A percentile compares a stretch with the other conserved stretches of the same genome.
Evolutionary conservation across 1,284 basidiomycete genomes (phyloP).

Genomic region (Malassezia brasiliensis): DNA sequence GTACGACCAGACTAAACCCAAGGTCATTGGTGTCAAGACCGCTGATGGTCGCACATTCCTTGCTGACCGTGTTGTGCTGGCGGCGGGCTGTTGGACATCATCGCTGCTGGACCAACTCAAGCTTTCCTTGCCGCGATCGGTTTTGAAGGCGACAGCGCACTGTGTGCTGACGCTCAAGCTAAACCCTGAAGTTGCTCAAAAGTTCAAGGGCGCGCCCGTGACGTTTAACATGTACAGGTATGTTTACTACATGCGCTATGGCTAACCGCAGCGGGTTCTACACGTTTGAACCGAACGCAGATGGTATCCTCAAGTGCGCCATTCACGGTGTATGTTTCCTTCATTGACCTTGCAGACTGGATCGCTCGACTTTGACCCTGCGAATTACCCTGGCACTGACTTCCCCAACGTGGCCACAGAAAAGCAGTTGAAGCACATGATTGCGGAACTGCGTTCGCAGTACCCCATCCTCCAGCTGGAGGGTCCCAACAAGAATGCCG

Average conservation of each 20-base stretch:
- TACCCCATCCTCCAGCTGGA: constrained; percentile 61
- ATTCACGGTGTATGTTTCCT: constrained; percentile 53
- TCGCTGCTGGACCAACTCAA: constrained; percentile 55
- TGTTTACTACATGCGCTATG: not conserved
- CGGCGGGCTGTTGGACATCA: constrained; percentile 72
- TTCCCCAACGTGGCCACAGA: constrained; percentile 11
- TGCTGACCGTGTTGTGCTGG: constrained; percentile 59
- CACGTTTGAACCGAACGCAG: constrained; percentile 57
- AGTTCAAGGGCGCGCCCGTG: constrained; percentile 61
- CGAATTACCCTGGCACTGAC: constrained; percentile 9
- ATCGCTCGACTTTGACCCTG: constrained; percentile 53
- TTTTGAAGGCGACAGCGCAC: constrained; percentile 51
- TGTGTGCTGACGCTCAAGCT: constrained; percentile 66
- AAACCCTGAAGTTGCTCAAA: constrained; percentile 58
- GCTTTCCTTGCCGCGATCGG: not conserved
- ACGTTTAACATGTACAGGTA: constrained; percentile 56
- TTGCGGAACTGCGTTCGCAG: constrained; percentile 54
- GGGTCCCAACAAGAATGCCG: not conserved
- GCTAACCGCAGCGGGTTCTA: constrained; percentile 48
- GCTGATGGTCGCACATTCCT: constrained; percentile 55
- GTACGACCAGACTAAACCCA: constrained; percentile 37
- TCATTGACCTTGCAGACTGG: constrained; percentile 49
- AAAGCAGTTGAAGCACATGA: constrained; percentile 51
- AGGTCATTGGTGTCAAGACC: constrained; percentile 59
- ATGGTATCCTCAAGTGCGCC: constrained; percentile 64